phyloP scores from a whole-genome alignment of 202 grass and related monocot genomes.

The Panicum hallii region DNA sequence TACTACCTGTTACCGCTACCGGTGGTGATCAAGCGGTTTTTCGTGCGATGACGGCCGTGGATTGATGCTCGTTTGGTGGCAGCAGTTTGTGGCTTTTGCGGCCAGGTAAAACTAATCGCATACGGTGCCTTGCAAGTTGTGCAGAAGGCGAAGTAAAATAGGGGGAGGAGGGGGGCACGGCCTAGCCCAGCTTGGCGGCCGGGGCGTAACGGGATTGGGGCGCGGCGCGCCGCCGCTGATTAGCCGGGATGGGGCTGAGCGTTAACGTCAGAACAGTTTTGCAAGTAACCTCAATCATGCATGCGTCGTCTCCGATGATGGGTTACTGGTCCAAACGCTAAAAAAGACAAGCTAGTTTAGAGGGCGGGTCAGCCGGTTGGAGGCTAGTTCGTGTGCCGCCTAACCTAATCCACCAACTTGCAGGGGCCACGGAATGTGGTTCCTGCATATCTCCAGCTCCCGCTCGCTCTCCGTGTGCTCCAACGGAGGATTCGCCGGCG shows the following conservation, averaged over 20 bases:
- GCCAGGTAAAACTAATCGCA: neutral
- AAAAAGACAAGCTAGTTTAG: neutral
- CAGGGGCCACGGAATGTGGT: neutral
- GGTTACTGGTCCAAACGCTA: slow-evolving; percentile 33
- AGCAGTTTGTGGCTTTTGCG: slow-evolving; percentile 1
- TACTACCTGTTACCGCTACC: too few relatives aligned
- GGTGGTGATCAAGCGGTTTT: neutral
- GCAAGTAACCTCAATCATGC: neutral
- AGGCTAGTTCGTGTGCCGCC: neutral
- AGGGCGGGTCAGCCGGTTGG: neutral
- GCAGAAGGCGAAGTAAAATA: neutral
- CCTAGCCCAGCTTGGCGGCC: neutral
- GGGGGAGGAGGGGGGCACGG: neutral
- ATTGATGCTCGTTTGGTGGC: neutral
- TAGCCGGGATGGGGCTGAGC: neutral
- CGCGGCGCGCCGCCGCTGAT: slow-evolving; percentile 10
- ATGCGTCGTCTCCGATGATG: neutral
- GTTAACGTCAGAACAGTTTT: slow-evolving; percentile 44
- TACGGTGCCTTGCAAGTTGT: slow-evolving; percentile 42
- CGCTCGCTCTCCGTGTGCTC: slow-evolving; percentile 26
- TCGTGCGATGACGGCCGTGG: neutral
- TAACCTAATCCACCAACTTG: slow-evolving; percentile 46
- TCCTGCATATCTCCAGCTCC: neutral
- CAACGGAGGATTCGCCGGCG: neutral
- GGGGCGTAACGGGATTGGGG: neutral